phyloP scores from a whole-genome alignment of 805 yeast species.

The Sugiyamaella boreocaroliniensis region DNA sequence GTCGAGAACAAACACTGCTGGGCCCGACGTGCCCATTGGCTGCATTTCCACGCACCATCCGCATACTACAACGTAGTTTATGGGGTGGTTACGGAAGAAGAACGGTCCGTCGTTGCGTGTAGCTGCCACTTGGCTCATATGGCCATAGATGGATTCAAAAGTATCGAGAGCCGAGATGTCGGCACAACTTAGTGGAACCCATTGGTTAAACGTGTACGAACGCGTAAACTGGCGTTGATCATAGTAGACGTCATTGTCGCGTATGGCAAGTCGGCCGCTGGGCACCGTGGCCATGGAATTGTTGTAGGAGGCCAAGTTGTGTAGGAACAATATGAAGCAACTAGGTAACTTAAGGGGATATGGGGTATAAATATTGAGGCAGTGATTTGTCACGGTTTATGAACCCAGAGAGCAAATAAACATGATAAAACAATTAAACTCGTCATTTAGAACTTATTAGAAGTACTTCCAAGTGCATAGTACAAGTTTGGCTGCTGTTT shows the following conservation, averaged over 20 bases:
- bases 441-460: no score
- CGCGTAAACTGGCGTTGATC: slow-evolving; percentile 1
- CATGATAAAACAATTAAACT: no score
- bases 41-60: slow-evolving; percentile 1
- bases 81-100: slow-evolving; percentile 20
- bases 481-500: no score
- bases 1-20: slow-evolving; percentile 1
- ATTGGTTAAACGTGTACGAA: slow-evolving; percentile 17
- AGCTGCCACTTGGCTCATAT: background rate
- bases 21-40: background rate
- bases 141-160: slow-evolving; percentile 5
- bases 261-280: background rate
- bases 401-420: no score
- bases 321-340: no score
- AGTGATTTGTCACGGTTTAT: no score
- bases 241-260: background rate
- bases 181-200: slow-evolving; percentile 18
- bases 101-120: slow-evolving; percentile 11
- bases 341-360: no score
- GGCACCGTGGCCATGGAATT: background rate
- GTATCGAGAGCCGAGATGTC: slow-evolving; percentile 10
- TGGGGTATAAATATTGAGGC: no score
- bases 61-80: slow-evolving; percentile 10
- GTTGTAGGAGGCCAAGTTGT: background rate
- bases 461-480: no score